Evolutionary conservation across 768 basidiomycete genomes (phyloP).

Genomic region (Lactifluus subvellereus): DNA sequence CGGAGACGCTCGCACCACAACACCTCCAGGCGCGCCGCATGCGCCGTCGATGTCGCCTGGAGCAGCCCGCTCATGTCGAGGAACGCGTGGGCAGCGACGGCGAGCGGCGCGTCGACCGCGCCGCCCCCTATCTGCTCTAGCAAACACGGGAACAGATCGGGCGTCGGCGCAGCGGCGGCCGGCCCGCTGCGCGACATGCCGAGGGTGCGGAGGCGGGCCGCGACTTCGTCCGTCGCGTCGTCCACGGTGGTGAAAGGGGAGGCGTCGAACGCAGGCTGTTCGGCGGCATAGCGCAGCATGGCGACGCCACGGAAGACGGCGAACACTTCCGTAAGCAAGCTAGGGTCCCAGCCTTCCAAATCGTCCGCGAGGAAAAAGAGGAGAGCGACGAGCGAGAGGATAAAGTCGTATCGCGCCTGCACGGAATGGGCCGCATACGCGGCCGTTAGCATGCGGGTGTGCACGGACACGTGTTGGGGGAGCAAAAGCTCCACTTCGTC

Average conservation of each 20-base stretch:
- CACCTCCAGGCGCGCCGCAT: conserved; percentile 63
- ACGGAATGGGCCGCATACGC: conserved; percentile 58
- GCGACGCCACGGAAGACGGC: conserved; percentile 75
- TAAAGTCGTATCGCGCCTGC: conserved; percentile 71
- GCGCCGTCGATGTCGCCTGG: conserved; percentile 60
- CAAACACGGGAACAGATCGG: conserved; percentile 60
- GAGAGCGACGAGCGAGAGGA: conserved; percentile 56
- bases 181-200: conserved; percentile 46
- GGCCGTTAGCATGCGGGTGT: conserved; percentile 56
- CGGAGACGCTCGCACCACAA: conserved; percentile 67
- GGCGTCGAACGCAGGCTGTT: conserved; percentile 48
- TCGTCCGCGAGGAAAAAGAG: conserved; percentile 68
- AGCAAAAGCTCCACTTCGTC: conserved; percentile 55
- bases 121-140: conserved; percentile 43
- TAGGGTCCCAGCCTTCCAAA: conserved; percentile 56
- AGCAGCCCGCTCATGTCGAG: conserved; percentile 62
- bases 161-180: conserved; percentile 30
- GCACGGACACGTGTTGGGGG: conserved; percentile 52
- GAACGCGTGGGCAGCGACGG: conserved; percentile 62
- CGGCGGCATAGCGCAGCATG: conserved; percentile 56
- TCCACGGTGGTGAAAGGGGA: conserved; percentile 30
- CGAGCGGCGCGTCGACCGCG: conserved; percentile 40
- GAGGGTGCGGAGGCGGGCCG: conserved; percentile 63
- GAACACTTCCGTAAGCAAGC: conserved; percentile 65
- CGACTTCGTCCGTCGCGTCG: conserved; percentile 46